phyloP scores from a whole-genome alignment of 768 basidiomycete species.

The Kwoniella sp. region DNA sequence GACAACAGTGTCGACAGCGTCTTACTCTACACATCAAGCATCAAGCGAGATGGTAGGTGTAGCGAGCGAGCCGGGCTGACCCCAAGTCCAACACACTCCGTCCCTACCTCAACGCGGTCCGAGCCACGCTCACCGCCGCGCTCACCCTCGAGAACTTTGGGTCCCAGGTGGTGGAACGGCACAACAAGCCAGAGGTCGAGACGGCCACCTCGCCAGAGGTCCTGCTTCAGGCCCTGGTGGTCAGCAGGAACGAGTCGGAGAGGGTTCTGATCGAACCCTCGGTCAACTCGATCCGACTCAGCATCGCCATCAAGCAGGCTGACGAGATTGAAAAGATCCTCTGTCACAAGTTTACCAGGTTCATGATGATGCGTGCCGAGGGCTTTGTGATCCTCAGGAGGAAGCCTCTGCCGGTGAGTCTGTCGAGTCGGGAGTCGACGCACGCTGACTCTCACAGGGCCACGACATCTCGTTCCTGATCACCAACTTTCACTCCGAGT shows the following conservation, averaged over 20 bases:
- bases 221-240: conserved; percentile 83
- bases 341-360: conserved; percentile 95
- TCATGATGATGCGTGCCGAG: conserved; percentile 99
- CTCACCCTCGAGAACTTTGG: conserved; percentile 96
- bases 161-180: conserved; percentile 94
- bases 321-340: conserved; percentile 97
- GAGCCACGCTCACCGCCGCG: conserved; percentile 94
- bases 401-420: conserved; percentile 79
- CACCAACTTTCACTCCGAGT: conserved; percentile 92
- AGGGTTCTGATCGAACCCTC: conserved; percentile 95
- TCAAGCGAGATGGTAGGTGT: too few species aligned
- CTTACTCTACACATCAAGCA: too few species aligned
- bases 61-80: too few species aligned
- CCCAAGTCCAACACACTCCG: conserved; percentile 85
- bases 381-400: conserved; percentile 92
- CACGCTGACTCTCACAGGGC: conserved; percentile 66
- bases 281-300: conserved; percentile 92
- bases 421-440: too few species aligned
- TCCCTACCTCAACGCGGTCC: conserved; percentile 91
- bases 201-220: conserved; percentile 84
- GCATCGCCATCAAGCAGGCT: conserved; percentile 98
- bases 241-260: conserved; percentile 96
- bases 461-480: conserved; percentile 98
- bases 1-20: too few species aligned
- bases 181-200: conserved; percentile 96